A percentile compares a stretch with the other conserved stretches of the same genome.
Conservation (phyloP, 805 yeast species). For the Yamadazyma sp. region DNA sequence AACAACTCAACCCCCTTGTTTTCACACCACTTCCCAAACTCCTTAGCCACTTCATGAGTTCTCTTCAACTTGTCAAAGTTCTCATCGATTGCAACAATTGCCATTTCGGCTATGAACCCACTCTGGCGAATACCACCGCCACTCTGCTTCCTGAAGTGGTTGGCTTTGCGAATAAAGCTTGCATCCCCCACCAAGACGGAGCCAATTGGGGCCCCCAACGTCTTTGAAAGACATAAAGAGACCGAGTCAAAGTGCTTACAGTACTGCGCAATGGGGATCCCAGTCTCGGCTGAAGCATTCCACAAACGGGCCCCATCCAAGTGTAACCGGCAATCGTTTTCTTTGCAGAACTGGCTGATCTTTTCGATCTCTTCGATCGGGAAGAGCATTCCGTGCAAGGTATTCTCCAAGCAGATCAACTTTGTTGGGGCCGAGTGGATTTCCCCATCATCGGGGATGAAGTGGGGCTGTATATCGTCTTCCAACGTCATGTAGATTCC, state of each 20-base stretch:
- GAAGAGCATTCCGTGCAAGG: slow-evolving; percentile 76
- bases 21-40: slow-evolving; percentile 54
- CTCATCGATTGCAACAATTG: slow-evolving; percentile 70
- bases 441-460: slow-evolving; percentile 72
- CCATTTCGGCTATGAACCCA: slow-evolving; percentile 81
- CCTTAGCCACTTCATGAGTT: slow-evolving; percentile 52
- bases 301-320: slow-evolving; percentile 95
- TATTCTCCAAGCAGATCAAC: slow-evolving; percentile 82
- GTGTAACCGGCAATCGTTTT: slow-evolving; percentile 61
- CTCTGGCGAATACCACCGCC: slow-evolving; percentile 94
- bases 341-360: slow-evolving; percentile 69
- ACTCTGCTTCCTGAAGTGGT: slow-evolving; percentile 84
- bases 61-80: slow-evolving; percentile 57
- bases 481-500: slow-evolving; percentile 77
- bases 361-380: slow-evolving; percentile 77
- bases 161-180: slow-evolving; percentile 62
- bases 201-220: slow-evolving; percentile 93
- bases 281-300: slow-evolving; percentile 79
- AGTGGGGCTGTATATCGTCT: slow-evolving; percentile 68
- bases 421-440: slow-evolving; percentile 88
- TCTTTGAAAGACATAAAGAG: slow-evolving; percentile 86
- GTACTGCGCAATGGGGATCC: slow-evolving; percentile 65
- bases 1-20: slow-evolving; percentile 56
- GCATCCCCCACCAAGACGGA: slow-evolving; percentile 74
- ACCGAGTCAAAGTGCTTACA: slow-evolving; percentile 84